Evolutionary conservation across 768 basidiomycete genomes (phyloP).

Genomic region (Podaxis sp.): DNA sequence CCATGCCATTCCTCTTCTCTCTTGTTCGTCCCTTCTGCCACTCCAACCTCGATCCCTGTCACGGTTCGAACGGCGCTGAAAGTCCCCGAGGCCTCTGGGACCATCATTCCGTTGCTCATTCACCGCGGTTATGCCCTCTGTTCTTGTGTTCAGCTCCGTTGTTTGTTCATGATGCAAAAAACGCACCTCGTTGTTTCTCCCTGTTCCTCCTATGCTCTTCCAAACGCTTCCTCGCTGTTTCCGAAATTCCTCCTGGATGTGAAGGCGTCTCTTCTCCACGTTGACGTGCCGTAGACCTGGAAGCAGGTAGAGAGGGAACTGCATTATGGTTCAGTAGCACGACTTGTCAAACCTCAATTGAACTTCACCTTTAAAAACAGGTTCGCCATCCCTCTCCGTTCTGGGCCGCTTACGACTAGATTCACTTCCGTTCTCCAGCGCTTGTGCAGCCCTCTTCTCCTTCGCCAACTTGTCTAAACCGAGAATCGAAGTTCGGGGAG

Average conservation of each 20-base stretch:
- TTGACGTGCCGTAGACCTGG: conserved; percentile 62
- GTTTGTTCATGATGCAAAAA: not conserved
- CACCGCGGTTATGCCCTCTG: conserved; percentile 72
- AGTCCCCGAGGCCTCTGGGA: conserved; percentile 86
- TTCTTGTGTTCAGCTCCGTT: conserved; percentile 9
- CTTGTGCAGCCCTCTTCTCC: conserved; percentile 76
- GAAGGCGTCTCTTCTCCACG: conserved; percentile 91
- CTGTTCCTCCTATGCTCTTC: conserved; percentile 75
- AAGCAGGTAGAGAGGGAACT: conserved; percentile 80
- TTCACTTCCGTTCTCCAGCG: conserved; percentile 38
- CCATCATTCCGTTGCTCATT: conserved; percentile 56
- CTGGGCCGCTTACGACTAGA: conserved; percentile 62
- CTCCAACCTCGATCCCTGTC: conserved; percentile 55
- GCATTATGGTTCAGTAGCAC: conserved; percentile 16
- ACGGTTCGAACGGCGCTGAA: conserved; percentile 88
- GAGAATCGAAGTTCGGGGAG: conserved; percentile 76
- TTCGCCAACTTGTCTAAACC: conserved; percentile 87
- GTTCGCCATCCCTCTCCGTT: conserved; percentile 60
- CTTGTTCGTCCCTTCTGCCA: conserved; percentile 39
- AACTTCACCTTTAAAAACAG: conserved; percentile 83
- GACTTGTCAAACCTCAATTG: not conserved
- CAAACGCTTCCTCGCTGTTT: conserved; percentile 63
- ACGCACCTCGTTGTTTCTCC: conserved; percentile 68
- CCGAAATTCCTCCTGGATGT: conserved; percentile 86
- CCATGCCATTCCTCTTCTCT: conserved; percentile 38